phyloP scores from a whole-genome alignment of 768 basidiomycete genomes.

The Rhizopogon salebrosus region DNA sequence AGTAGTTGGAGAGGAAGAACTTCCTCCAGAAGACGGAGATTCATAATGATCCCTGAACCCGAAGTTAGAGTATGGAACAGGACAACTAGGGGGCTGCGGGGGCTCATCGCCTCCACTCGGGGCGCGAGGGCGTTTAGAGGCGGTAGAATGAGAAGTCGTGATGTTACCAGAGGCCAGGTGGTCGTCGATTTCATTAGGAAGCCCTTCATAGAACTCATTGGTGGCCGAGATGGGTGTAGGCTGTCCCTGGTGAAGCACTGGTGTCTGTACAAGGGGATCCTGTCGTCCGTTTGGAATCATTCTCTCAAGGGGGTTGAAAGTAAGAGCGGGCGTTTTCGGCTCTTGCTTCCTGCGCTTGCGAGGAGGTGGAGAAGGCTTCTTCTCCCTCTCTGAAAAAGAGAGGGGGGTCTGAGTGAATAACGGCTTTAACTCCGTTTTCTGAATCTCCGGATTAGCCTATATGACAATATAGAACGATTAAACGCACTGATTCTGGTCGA shows the following conservation, averaged over 20 bases:
- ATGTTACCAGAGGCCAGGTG: conserved; percentile 5
- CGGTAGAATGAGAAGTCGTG: conserved; percentile 4
- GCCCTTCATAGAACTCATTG: conserved; percentile 9
- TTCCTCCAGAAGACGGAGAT: neutral
- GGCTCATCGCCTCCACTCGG: neutral
- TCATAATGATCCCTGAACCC: neutral
- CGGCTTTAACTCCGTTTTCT: conserved; percentile 18
- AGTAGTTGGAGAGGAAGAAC: neutral
- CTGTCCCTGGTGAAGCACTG: neutral
- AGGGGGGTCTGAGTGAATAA: conserved; percentile 19
- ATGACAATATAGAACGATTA: neutral
- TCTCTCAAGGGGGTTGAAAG: conserved; percentile 15
- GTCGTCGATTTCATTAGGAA: conserved; percentile 8
- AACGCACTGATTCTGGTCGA: neutral
- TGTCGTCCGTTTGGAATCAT: conserved; percentile 20
- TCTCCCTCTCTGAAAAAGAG: conserved; percentile 17
- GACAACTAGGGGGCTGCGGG: neutral
- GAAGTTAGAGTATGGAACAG: neutral
- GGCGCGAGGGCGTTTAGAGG: conserved; percentile 13
- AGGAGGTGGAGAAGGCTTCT: conserved; percentile 8
- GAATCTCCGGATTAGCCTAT: conserved; percentile 8
- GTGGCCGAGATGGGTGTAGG: conserved; percentile 9
- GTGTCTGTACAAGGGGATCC: conserved; percentile 7
- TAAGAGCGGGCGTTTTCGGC: conserved; percentile 15
- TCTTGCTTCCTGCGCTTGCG: conserved; percentile 20